Percentiles rank a stretch among this genome's conserved stretches.
Conservation (phyloP, 129 eudicot genomes). For the Apium graveolens region DNA sequence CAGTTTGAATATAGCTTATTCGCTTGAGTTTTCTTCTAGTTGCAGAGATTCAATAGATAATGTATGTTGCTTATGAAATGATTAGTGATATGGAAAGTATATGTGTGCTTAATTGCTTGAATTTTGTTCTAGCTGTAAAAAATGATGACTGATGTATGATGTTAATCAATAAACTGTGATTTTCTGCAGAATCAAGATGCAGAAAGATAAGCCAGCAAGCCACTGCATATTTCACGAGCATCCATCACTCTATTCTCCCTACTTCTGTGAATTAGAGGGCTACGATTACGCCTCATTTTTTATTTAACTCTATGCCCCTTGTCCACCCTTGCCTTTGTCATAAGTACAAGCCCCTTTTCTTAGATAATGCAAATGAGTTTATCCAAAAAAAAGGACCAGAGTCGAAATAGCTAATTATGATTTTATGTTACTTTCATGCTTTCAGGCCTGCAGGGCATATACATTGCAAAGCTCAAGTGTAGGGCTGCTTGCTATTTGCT, state of each 20-base stretch:
- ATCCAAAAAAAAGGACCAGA: too few species aligned
- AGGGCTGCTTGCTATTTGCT: too few species aligned
- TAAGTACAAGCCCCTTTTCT: too few species aligned
- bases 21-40: background rate
- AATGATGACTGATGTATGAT: background rate
- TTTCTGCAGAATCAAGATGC: conserved; percentile 34
- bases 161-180: background rate
- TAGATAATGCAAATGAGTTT: too few species aligned
- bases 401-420: too few species aligned
- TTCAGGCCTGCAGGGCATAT: too few species aligned
- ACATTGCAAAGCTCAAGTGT: too few species aligned
- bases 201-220: conserved; percentile 35
- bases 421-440: too few species aligned
- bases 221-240: conserved; percentile 21
- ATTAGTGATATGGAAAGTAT: background rate
- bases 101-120: background rate
- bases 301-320: background rate
- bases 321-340: too few species aligned
- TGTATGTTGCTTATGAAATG: background rate
- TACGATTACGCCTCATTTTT: background rate
- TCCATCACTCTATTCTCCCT: conserved; percentile 22
- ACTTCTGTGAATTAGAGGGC: conserved; percentile 25
- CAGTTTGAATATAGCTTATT: background rate
- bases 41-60: background rate
- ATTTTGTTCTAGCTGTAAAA: conserved; percentile 4